Evolutionary conservation across 257 asterid species (phyloP), one percentile per base, ranked within the genome.

Genomic region (Pogostemon cablin): DNA sequence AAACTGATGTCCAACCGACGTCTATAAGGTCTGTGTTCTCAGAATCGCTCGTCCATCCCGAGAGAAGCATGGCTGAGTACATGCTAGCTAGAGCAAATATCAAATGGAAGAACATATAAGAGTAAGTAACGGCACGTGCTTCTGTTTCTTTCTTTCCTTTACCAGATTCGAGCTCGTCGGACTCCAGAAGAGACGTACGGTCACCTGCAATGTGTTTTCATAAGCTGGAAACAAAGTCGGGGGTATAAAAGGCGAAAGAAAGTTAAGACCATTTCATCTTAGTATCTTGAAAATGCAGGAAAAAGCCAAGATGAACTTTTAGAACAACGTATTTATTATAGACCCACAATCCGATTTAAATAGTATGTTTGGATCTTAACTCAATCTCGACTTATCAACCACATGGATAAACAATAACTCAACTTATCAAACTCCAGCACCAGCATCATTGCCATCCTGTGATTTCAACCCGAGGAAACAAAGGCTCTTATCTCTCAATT

Each of bases 1-100:
- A 95, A 67, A 89, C 92, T 0, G 87, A 91, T 0, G 96, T 88
- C 98, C 99, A 95, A 0, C 98, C 99, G 0, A 95, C 91, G 7
- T 95, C 96, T 61, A 91, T 88, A 25, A 91, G 90, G 61, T 89
- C 89, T 1, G 93, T 52, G 73, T 79, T 81, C 73, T 88, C 93
- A 0, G 95, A 79, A 55, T 77, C 78, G 73, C 93, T 87, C 39
- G 95, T 91, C 99, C 99, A 95, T 3, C 99, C 97, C 0, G 99
- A 86, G 12, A 95, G 89, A 67, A 95, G 99, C 99, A 95, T 95
- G 58, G 96, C 98, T 0, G 99, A 89, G 81, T 95, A 95, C 99
- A 95, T 95, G 87, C 95, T 89, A 37, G 99, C 99, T 3, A 95
- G 84, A 48, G 98, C 91, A 75, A 95, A 95, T 87, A 95, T 91